These are phyloP conservation scores for Claviceps spartinae DNA, from an alignment of 2,329 filamentous ascomycete species.

Conservation along the genomic window DNA sequence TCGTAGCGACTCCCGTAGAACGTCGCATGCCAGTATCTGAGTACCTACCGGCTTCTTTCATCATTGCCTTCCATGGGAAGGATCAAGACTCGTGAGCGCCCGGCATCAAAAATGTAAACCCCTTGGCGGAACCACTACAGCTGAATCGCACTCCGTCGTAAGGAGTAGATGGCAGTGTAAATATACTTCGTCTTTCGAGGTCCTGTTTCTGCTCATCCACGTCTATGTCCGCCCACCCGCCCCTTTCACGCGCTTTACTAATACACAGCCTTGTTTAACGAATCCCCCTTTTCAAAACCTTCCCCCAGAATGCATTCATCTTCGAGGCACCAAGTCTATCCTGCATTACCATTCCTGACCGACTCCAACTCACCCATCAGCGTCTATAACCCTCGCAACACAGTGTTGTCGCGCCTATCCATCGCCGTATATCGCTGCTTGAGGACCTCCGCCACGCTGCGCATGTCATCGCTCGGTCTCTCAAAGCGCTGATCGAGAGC, in stretches of 20 bases:
- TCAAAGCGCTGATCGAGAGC: conserved; percentile 39
- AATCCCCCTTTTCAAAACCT: background rate
- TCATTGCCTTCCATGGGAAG: no score
- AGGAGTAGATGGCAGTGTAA: no score
- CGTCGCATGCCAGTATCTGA: no score
- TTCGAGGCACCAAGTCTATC: background rate
- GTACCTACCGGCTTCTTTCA: no score
- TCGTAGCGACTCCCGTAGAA: no score
- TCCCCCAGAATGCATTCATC: background rate
- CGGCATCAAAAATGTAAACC: no score
- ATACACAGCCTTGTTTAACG: background rate
- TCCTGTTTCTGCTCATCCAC: background rate
- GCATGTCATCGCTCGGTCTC: conserved; percentile 26
- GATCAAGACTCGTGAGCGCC: no score
- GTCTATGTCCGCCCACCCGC: background rate
- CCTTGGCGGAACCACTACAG: no score
- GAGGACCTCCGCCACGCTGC: conserved; percentile 39
- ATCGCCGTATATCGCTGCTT: conserved; percentile 40
- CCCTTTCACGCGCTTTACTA: background rate
- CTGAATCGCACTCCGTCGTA: no score
- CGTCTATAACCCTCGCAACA: conserved; percentile 26
- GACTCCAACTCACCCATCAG: background rate
- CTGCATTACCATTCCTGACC: background rate
- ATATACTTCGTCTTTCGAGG: background rate
- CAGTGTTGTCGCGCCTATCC: conserved; percentile 30